Evolutionary conservation across 805 yeast genomes (phyloP), one percentile per base, ranked within the genome.

Genomic region (Candida silvicultrix): DNA sequence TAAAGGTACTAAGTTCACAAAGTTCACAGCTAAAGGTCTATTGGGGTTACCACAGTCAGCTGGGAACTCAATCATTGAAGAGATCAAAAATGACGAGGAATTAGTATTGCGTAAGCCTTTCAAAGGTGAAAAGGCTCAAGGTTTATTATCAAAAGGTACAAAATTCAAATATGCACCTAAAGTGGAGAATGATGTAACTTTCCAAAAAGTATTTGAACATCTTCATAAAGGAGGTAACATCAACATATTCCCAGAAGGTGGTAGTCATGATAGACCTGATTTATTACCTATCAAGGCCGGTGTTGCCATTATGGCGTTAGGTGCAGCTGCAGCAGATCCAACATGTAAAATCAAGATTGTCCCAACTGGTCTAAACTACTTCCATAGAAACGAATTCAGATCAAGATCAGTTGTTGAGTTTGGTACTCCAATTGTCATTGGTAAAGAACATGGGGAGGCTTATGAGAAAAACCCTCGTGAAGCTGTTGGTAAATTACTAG

Each of bases 171-270:
- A 77, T 35, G 97, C 97, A 1, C 80, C 78, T 48, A 85, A 84
- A 55, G 81, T 92, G 47, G 90, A 94, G 62, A 96, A 90, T 64
- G 77, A 88, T 15, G 70, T 71, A 42, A 95, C 89, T 41, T 92
- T 87, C 66, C 78, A 85, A 48, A 75, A 75, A 54, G 98, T 94
- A 5, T 92, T 90, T 60, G 76, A 81, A 43, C 95, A 88, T 59
- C 73, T 92, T 50, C 79, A 88, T 38, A 70, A 79, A 21, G 87
- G 87, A 37, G 83, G 87, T 41, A 86, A 95, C 54, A 71, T 92
- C 9, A 97, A 96, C 4, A 86, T 92, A 41, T 92, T 89, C 67
- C 97, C 98, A 4, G 99, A 92, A 68, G 99, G 99, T 48, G 99
- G 99, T 0, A 87, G 96, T 9, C 99, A 92, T 59, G 99, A 92